phyloP scores from a whole-genome alignment of 495 filamentous ascomycete species.

The Neohortaea acidophila region DNA sequence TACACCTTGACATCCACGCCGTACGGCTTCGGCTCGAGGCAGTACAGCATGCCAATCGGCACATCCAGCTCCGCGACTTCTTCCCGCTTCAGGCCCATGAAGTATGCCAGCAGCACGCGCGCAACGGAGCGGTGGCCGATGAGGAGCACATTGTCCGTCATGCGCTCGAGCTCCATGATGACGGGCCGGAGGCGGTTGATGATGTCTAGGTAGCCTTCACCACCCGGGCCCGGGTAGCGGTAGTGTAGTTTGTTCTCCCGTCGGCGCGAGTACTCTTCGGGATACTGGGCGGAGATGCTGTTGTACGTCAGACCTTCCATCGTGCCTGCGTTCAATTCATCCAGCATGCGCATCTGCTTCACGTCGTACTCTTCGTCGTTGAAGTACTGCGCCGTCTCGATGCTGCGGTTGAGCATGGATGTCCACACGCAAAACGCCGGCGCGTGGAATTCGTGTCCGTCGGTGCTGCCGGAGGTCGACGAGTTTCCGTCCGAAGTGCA shows the following conservation, averaged over 20 bases:
- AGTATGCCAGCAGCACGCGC: conserved; percentile 86
- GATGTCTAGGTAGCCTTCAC: conserved; percentile 91
- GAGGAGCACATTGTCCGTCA: conserved; percentile 84
- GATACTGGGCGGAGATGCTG: conserved; percentile 59
- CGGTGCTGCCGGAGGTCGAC: conserved; percentile 20
- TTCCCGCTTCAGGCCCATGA: conserved; percentile 74
- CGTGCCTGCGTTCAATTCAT: conserved; percentile 80
- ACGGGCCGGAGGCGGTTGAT: conserved; percentile 91
- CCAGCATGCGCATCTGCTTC: conserved; percentile 96
- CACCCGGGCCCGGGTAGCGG: conserved; percentile 86
- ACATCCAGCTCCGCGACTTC: conserved; percentile 87
- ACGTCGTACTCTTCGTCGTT: conserved; percentile 95
- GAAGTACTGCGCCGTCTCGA: conserved; percentile 74
- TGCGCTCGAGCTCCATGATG: conserved; percentile 91
- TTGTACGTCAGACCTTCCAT: conserved; percentile 93
- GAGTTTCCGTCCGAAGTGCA: neutral
- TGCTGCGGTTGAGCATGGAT: conserved; percentile 78
- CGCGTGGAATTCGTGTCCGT: neutral
- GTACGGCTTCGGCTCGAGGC: conserved; percentile 93
- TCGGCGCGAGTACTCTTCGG: conserved; percentile 62
- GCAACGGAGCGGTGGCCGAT: conserved; percentile 82
- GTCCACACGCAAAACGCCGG: conserved; percentile 87
- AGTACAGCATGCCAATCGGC: conserved; percentile 80
- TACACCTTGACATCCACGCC: conserved; percentile 94
- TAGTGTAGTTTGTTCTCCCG: conserved; percentile 75